Evolutionary conservation across 768 basidiomycete genomes (phyloP).

Genomic region (Kwoniella dejecticola): DNA sequence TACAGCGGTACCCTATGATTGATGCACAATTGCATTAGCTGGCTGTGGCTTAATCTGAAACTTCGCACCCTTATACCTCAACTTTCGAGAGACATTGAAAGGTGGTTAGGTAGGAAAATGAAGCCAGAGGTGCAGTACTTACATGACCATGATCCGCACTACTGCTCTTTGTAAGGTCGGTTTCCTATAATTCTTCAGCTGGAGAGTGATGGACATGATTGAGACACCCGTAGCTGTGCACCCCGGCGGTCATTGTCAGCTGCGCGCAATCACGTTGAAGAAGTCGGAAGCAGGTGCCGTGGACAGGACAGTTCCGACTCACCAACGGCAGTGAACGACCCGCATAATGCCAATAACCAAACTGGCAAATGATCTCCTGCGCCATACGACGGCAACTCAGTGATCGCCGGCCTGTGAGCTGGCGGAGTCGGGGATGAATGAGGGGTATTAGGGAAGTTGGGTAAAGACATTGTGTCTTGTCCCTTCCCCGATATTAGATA

Average conservation of each 20-base stretch:
- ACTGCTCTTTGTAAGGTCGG: conserved; percentile 69
- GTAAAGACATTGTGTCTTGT: conserved; percentile 41
- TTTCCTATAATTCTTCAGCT: conserved; percentile 55
- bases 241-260: background rate
- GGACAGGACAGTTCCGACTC: conserved; percentile 11
- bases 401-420: conserved; percentile 21
- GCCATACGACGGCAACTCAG: conserved; percentile 29
- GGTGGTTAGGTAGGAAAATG: background rate
- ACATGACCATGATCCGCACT: conserved; percentile 92
- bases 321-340: conserved; percentile 52
- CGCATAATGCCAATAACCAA: conserved; percentile 52
- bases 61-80: too few species aligned
- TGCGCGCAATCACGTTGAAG: too few species aligned
- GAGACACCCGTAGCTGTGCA: conserved; percentile 51
- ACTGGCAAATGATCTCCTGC: conserved; percentile 50
- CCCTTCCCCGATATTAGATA: too few species aligned
- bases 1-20: conserved; percentile 69
- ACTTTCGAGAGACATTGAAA: background rate
- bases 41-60: too few species aligned
- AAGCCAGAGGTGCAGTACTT: conserved; percentile 55
- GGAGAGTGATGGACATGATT: conserved; percentile 54
- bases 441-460: conserved; percentile 29
- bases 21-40: too few species aligned
- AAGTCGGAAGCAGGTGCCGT: background rate
- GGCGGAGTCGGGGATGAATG: conserved; percentile 19